phyloP scores from a whole-genome alignment of 2,329 filamentous ascomycete species.

The Aspergillus hiratsukae region DNA sequence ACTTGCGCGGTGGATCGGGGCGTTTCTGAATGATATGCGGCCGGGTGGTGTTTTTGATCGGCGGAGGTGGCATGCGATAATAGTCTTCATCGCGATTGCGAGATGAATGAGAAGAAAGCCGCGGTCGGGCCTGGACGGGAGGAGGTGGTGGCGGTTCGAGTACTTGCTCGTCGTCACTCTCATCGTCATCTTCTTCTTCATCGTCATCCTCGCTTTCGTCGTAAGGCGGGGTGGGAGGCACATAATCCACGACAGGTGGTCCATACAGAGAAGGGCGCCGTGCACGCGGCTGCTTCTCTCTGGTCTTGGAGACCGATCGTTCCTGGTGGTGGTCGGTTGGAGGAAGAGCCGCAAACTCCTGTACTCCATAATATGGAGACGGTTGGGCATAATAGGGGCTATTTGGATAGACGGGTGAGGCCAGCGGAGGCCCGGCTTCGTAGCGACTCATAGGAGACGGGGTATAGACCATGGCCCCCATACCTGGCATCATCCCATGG shows the following conservation, averaged over 20 bases:
- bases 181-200: slow-evolving; percentile 21
- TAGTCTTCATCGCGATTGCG: slow-evolving; percentile 38
- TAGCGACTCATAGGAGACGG: slow-evolving; percentile 26
- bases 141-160: slow-evolving; percentile 20
- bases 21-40: slow-evolving; percentile 36
- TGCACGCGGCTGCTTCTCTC: slow-evolving; percentile 24
- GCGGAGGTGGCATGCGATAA: slow-evolving; percentile 42
- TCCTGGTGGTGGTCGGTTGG: slow-evolving; percentile 29
- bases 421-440: slow-evolving; percentile 35
- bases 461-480: slow-evolving; percentile 25
- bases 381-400: slow-evolving; percentile 24
- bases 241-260: slow-evolving; percentile 30
- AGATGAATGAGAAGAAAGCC: slow-evolving; percentile 24
- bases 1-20: slow-evolving; percentile 29
- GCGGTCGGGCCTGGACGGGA: slow-evolving; percentile 27
- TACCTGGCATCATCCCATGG: slow-evolving; percentile 32
- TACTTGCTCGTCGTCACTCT: slow-evolving; percentile 21
- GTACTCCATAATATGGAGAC: slow-evolving; percentile 24
- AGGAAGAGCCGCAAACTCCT: slow-evolving; percentile 17
- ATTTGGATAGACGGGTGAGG: slow-evolving; percentile 34
- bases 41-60: slow-evolving; percentile 23
- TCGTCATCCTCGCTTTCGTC: slow-evolving; percentile 25
- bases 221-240: slow-evolving; percentile 23
- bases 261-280: slow-evolving; percentile 35
- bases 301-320: slow-evolving; percentile 30